phyloP scores from a whole-genome alignment of 441 rosid species.

The Metrosideros polymorpha region DNA sequence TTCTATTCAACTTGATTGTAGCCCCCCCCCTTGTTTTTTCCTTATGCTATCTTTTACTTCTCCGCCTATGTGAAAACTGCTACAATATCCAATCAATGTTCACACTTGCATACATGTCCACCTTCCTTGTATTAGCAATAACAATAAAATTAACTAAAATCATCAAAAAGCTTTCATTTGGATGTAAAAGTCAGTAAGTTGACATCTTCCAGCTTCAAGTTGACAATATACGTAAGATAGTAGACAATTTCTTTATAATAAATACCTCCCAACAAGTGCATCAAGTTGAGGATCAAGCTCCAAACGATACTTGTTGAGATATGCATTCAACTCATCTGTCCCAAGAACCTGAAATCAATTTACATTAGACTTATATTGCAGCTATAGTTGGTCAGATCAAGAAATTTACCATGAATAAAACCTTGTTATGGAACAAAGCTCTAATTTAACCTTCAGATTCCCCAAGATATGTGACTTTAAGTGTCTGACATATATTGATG shows the following conservation, averaged over 20 bases:
- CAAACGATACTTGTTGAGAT: slow-evolving; percentile 74
- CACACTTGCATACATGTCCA: background rate
- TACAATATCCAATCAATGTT: background rate
- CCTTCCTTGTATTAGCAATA: background rate
- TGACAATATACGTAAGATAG: background rate
- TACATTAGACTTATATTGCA: background rate
- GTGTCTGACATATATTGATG: background rate
- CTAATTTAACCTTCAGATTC: background rate
- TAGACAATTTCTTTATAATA: background rate
- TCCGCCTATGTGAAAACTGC: background rate
- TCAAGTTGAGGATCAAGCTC: slow-evolving; percentile 93
- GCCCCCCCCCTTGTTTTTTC: background rate
- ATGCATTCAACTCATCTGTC: slow-evolving; percentile 83
- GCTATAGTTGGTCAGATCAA: background rate
- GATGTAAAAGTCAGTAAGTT: background rate
- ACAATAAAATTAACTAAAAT: background rate
- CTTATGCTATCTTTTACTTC: background rate
- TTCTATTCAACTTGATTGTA: background rate
- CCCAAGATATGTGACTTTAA: background rate
- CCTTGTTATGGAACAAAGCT: background rate
- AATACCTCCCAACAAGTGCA: slow-evolving; percentile 89
- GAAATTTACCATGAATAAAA: background rate
- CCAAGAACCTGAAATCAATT: slow-evolving; percentile 66
- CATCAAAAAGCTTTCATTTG: background rate
- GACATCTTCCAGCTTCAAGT: background rate